These are phyloP conservation scores for Raphanus raphanistrum DNA, from an alignment of 345 rosid species.

Conservation along the genomic window DNA sequence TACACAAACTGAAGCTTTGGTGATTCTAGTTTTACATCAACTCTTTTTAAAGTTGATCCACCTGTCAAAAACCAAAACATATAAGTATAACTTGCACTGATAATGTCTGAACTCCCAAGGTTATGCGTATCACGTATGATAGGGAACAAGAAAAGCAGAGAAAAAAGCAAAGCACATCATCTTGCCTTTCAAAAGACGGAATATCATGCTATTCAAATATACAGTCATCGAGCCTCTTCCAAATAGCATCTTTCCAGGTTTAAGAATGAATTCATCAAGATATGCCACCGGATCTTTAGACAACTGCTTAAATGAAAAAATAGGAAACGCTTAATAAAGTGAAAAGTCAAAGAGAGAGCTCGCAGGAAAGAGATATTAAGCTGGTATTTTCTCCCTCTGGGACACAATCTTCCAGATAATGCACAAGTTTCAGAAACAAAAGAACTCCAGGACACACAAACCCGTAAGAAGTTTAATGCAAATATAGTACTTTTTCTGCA, in stretches of 20 bases:
- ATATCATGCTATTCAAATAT: slow-evolving; percentile 65
- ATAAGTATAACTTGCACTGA: not conserved
- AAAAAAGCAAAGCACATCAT: slow-evolving; percentile 3
- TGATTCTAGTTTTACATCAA: slow-evolving; percentile 50
- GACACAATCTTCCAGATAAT: not conserved
- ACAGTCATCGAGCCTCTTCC: slow-evolving; percentile 73
- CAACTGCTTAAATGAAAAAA: slow-evolving; percentile 50
- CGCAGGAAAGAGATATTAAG: slow-evolving; percentile 9
- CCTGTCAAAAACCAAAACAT: slow-evolving; percentile 41
- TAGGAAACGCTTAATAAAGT: not conserved
- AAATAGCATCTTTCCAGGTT: slow-evolving; percentile 70
- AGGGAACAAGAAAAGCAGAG: not conserved
- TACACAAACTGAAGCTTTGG: slow-evolving; percentile 86
- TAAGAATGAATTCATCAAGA: slow-evolving; percentile 62
- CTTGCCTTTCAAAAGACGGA: slow-evolving; percentile 65
- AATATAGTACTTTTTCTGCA: not conserved
- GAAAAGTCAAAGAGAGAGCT: not conserved
- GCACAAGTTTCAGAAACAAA: slow-evolving; percentile 1
- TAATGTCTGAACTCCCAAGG: not conserved
- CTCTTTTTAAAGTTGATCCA: slow-evolving; percentile 62
- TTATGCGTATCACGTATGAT: slow-evolving; percentile 2
- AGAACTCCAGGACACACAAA: not conserved
- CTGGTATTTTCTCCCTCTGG: slow-evolving; percentile 15
- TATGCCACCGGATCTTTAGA: slow-evolving; percentile 66
- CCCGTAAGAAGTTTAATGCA: not conserved